Percentiles rank a stretch among this genome's conserved stretches.
Evolutionary conservation across 805 yeast genomes (phyloP).

Genomic region (Schizosaccharomyces japonicus): DNA sequence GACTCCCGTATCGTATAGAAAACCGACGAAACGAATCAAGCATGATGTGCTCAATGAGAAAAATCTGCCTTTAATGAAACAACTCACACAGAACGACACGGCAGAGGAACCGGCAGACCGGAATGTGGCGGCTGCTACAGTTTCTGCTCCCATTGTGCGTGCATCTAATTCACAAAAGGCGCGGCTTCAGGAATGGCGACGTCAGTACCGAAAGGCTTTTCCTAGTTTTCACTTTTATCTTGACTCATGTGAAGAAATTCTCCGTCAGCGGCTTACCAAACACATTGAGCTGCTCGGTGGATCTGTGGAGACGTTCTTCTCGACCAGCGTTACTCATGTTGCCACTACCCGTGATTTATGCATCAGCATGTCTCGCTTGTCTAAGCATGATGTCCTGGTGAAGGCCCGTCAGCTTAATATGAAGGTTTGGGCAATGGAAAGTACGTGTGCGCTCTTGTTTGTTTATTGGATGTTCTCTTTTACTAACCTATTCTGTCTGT

Average conservation of each 20-base stretch:
- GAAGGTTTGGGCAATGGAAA: slow-evolving; percentile 75
- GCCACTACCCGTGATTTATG: slow-evolving; percentile 31
- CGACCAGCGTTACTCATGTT: slow-evolving; percentile 46
- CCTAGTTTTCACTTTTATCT: slow-evolving; percentile 23
- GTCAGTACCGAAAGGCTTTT: slow-evolving; percentile 4
- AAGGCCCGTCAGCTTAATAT: slow-evolving; percentile 36
- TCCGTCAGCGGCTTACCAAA: slow-evolving; percentile 13
- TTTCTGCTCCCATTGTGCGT: not conserved
- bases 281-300: slow-evolving; percentile 16
- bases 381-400: slow-evolving; percentile 33
- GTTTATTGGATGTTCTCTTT: no score
- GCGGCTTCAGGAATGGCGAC: not conserved
- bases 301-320: slow-evolving; percentile 33
- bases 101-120: not conserved
- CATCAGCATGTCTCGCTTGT: not conserved
- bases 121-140: not conserved
- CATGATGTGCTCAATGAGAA: not conserved
- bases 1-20: not conserved
- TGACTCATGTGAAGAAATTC: slow-evolving; percentile 22
- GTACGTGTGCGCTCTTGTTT: no score
- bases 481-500: no score
- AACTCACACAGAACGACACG: not conserved
- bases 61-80: not conserved
- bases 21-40: not conserved
- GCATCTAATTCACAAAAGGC: not conserved